Base-by-base conservation (phyloP, 176 grass and related monocot genomes). In the Elymus sibiricus region DNA sequence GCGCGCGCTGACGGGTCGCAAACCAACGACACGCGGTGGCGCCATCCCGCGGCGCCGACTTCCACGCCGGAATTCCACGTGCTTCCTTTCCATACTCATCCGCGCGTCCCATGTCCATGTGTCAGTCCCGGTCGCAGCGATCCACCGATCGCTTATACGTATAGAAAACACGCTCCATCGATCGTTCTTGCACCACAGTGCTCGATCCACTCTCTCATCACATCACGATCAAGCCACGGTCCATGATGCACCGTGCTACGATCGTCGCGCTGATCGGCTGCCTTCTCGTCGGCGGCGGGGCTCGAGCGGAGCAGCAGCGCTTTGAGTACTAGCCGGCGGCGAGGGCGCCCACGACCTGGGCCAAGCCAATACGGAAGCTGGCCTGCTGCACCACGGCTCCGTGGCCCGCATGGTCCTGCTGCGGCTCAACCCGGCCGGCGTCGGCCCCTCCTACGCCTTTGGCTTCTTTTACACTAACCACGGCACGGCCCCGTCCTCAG, bases 391-490 rank as follows among this genome's bases (percentile, higher is more conserved):
- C 79, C 89, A 87, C 42, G 56, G 89, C 58, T 90, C 89, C 19
- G 84, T 87, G 74, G 80, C 74, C 26, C 84, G 88, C 42, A 64
- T 79, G 7, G 84, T 53, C 12, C 73, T 90, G 63, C 88, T 90
- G 6, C 84, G 84, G 0, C 84, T 86, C 74, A 90, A 87, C 84
- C 80, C 84, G 4, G 79, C 74, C 6, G 43, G 84, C 19, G 44
- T 27, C 42, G 88, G 88, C 1, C 88, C 88, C 1, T 90, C 88
- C 19, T 90, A 79, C 74, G 88, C 88, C 13, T 86, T 83, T 55
- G 85, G 89, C 46, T 91, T 91, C 81, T 87, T 88, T 82, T 91
- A 82, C 89, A 86, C 78, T 71, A 62, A 76, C 78, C 83, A 19
- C 55, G n/a, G 44, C 44, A n/a, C 17, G 6, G 4, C 76, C 7